Conservation (phyloP, 805 yeast species). For the Torulaspora maleeae region DNA sequence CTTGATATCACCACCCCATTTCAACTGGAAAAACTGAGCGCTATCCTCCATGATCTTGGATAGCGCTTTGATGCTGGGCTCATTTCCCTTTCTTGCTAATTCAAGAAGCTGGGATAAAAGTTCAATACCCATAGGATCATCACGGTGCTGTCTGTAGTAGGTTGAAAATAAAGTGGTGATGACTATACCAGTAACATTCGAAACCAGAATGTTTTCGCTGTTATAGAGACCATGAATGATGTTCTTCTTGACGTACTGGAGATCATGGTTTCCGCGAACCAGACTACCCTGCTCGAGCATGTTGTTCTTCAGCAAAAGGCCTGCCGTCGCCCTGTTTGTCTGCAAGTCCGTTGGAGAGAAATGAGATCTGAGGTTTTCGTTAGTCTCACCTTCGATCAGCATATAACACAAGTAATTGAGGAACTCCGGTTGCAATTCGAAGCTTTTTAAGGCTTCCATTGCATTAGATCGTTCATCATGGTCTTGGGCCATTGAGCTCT, state of each 20-base stretch:
- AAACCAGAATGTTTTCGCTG: slow-evolving; percentile 43
- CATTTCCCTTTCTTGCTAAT: slow-evolving; percentile 47
- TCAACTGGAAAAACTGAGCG: slow-evolving; percentile 56
- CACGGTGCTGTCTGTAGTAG: slow-evolving; percentile 35
- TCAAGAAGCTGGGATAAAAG: slow-evolving; percentile 64
- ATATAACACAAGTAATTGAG: slow-evolving; percentile 74
- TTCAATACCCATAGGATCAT: slow-evolving; percentile 52
- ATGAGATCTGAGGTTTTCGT: slow-evolving; percentile 38
- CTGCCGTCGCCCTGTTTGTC: slow-evolving; percentile 73
- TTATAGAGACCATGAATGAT: slow-evolving; percentile 40
- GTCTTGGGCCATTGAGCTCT: slow-evolving; percentile 65
- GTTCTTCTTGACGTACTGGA: slow-evolving; percentile 42
- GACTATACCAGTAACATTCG: slow-evolving; percentile 88
- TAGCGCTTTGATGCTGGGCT: slow-evolving; percentile 59
- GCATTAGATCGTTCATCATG: slow-evolving; percentile 57
- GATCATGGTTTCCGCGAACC: slow-evolving; percentile 31
- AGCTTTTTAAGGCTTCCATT: slow-evolving; percentile 65
- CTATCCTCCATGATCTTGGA: slow-evolving; percentile 90
- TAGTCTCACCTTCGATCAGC: slow-evolving; percentile 50
- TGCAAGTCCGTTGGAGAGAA: slow-evolving; percentile 24
- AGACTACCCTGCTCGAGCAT: slow-evolving; percentile 44
- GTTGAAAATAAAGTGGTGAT: slow-evolving; percentile 73
- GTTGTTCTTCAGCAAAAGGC: slow-evolving; percentile 75
- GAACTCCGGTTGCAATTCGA: slow-evolving; percentile 67
- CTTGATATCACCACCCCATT: slow-evolving; percentile 48